phyloP scores from a whole-genome alignment of 2,329 filamentous ascomycete species.

The Lachnellula arida region DNA sequence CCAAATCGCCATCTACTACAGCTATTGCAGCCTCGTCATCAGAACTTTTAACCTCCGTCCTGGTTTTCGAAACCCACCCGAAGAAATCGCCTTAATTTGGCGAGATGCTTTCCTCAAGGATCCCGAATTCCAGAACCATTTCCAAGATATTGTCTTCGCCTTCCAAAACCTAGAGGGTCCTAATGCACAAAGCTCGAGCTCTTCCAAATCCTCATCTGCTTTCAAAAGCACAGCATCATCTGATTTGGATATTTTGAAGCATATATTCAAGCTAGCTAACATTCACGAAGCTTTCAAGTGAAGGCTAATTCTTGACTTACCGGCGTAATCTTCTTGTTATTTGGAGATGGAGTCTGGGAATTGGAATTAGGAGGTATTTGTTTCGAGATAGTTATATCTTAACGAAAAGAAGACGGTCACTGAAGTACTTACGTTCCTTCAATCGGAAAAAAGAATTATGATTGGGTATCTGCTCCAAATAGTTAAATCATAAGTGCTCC shows the following conservation, averaged over 20 bases:
- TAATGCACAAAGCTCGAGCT: constrained; percentile 42
- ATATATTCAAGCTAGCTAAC: constrained; percentile 46
- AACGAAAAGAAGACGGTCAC: no score
- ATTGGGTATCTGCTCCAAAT: no score
- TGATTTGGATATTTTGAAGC: constrained; percentile 51
- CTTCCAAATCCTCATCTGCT: constrained; percentile 16
- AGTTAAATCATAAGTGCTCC: no score
- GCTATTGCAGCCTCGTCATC: constrained; percentile 54
- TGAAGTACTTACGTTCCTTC: no score
- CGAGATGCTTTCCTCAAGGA: constrained; percentile 60
- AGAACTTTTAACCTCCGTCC: constrained; percentile 63
- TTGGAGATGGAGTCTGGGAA: background rate
- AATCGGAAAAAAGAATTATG: no score
- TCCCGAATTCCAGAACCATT: constrained; percentile 56
- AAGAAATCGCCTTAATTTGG: constrained; percentile 62
- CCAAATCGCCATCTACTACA: constrained; percentile 60
- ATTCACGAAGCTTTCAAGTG: constrained; percentile 28
- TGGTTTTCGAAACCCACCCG: constrained; percentile 58
- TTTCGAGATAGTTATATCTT: background rate
- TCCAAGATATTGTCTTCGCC: constrained; percentile 58
- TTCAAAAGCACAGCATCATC: constrained; percentile 30
- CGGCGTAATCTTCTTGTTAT: background rate
- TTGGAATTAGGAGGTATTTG: background rate
- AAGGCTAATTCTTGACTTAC: background rate
- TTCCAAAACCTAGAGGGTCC: constrained; percentile 52